Base-by-base conservation (phyloP, 176 grass and related monocot species). In the Triticum urartu region DNA sequence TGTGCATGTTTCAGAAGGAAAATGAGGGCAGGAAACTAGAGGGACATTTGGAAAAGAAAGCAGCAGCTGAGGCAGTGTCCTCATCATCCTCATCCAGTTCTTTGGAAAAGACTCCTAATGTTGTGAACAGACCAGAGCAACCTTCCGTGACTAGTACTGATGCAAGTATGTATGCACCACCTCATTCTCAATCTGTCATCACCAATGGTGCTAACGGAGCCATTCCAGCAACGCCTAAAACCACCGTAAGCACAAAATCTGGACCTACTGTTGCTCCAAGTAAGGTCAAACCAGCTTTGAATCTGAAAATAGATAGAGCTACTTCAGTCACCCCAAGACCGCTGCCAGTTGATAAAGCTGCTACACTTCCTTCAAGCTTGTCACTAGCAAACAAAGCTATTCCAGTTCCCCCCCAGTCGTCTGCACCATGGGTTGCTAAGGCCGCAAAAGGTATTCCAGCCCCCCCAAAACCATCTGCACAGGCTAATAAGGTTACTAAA, bases 21-120 rank as follows among this genome's bases (percentile, higher is more conserved):
- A 85, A 85, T 85, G 86, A 91, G 71, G 90, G 90, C 28, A 88
- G 82, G 72, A 87, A 88, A 85, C 77, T 91, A 69, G 81, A 91
- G 81, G 86, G 71, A 38, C 89, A 91, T 72, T 77, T 88, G 50
- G 89, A 88, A 81, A 91, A 91, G 80, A 91, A 91, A 77, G 89
- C 79, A 72, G 89, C 81, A 68, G 85, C 85, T 47, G 84, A 90
- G 32, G 75, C 82, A 81, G 36, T 68, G 77, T 79, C 85, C 64
- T 82, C 64, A 52, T 72, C 75, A 69, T 83, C 67, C 36, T 72
- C 88, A 81, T 84, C 88, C 47, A 83, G 80, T 78, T 79, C 76
- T 68, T 82, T 82, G 72, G 88, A 92, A 38, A 92, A 90, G 90
- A 83, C 43, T 12, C 75, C 72, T 64, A 30, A 62, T 34, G 70